Base-by-base conservation (phyloP, 1,139 yeast genomes). In the Yamadazyma atlantica region DNA sequence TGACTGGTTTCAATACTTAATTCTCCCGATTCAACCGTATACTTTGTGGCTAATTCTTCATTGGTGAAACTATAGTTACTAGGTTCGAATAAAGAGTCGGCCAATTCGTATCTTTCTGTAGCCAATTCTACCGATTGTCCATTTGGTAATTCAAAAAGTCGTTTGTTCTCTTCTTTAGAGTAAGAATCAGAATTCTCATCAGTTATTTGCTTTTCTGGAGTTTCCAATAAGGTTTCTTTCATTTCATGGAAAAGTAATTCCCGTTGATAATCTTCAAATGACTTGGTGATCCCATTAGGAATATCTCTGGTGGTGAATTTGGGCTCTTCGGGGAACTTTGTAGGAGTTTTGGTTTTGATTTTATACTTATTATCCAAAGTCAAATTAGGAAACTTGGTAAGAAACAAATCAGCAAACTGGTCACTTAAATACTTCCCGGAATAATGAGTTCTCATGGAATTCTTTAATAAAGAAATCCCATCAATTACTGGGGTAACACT, bases 401-500 rank as follows among this genome's bases (percentile, higher is more conserved):
- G 43, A 33, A 48, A 54, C 27, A 55, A 45, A 17, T 44, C 47
- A 13, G 41, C 34, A 29, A 70, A 66, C 46, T 76, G 80, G 45
- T 72, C 74, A 36, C 67, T 64, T 39, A 84, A 52, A 47, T 69
- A 84, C 33, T 60, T 65, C 11, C 94, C 94, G 1, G 82, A 80
- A 50, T 82, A 81, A 49, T 73, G 78, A 2, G 87, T 83, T 46
- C 82, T 76, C 64, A 78, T 71, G 4, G 86, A 78, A 46, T 83
- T 85, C 57, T 77, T 85, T 49, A 84, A 72, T 42, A 92, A 69
- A 32, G 94, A 86, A 56, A 92, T 77, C 3, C 98, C 98, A 62
- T 92, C 99, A 37, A 90, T 78, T 2, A 92, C 94, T 0, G 99
- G 97, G 1, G 96, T 85, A 2, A 85, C 95, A 38, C 92, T 80